Evolutionary conservation across 257 asterid species (phyloP).

Genomic region (Haberlea rhodopensis): DNA sequence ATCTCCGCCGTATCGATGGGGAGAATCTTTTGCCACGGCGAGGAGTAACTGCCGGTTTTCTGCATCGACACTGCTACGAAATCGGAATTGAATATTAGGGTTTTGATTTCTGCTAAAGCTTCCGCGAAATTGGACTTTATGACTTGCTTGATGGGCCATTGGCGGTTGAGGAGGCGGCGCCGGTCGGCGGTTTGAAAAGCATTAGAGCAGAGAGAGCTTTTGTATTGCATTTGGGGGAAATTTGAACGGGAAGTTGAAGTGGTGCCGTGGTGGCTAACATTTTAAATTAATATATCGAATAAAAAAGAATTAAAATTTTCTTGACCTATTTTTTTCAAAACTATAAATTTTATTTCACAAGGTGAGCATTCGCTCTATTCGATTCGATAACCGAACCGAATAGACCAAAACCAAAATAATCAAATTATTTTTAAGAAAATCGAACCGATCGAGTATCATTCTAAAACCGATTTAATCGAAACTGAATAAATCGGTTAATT

Average conservation of each 20-base stretch:
- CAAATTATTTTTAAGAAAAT: too few relatives aligned
- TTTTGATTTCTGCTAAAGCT: constrained; percentile 43
- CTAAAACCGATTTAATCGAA: too few relatives aligned
- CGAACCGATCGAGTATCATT: too few relatives aligned
- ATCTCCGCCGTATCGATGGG: constrained; percentile 71
- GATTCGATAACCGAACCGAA: too few relatives aligned
- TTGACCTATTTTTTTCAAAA: too few relatives aligned
- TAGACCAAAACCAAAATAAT: too few relatives aligned
- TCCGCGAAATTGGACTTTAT: constrained; percentile 59
- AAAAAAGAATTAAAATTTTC: too few relatives aligned
- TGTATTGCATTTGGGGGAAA: constrained; percentile 40
- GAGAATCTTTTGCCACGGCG: constrained; percentile 70
- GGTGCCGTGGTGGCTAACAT: too few relatives aligned
- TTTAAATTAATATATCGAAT: too few relatives aligned
- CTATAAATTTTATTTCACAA: too few relatives aligned
- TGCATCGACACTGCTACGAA: constrained; percentile 61
- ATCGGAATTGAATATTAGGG: constrained; percentile 47
- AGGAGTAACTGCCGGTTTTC: constrained; percentile 76
- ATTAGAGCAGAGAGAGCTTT: constrained; percentile 50
- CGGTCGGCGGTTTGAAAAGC: constrained; percentile 34
- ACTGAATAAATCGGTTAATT: too few relatives aligned
- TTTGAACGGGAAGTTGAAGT: not conserved
- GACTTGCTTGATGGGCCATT: constrained; percentile 69
- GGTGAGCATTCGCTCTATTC: too few relatives aligned
- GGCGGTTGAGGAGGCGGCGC: constrained; percentile 26